These are phyloP conservation scores for Xerocomus spinulosus DNA, from an alignment of 768 basidiomycete species.

Conservation along the genomic window DNA sequence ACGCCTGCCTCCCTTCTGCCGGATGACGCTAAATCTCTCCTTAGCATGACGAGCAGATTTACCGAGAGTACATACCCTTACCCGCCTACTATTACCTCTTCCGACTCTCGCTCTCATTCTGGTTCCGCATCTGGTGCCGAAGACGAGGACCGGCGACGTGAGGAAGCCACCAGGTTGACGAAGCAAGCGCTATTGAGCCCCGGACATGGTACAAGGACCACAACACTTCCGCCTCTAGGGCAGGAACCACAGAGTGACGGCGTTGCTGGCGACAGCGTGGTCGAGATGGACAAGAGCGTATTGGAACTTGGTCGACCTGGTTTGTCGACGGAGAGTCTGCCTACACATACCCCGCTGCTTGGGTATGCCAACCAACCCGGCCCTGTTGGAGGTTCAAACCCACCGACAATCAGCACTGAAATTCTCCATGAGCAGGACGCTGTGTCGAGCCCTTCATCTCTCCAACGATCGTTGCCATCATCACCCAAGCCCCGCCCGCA, in stretches of 20 bases:
- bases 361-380: background rate
- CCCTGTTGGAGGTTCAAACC: background rate
- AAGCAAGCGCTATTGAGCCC: constrained; percentile 22
- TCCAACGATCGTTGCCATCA: constrained; percentile 5
- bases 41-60: constrained; percentile 26
- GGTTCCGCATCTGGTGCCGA: constrained; percentile 17
- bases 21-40: constrained; percentile 26
- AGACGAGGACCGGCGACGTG: constrained; percentile 21
- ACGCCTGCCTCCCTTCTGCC: constrained; percentile 15
- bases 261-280: background rate
- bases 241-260: constrained; percentile 3
- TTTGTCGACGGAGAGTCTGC: constrained; percentile 69
- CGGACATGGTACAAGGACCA: constrained; percentile 20
- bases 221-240: constrained; percentile 32
- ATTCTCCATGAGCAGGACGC: background rate
- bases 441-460: background rate
- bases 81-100: constrained; percentile 17
- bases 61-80: constrained; percentile 28
- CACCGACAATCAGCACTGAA: constrained; percentile 3
- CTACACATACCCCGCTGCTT: constrained; percentile 14
- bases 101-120: constrained; percentile 18
- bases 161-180: constrained; percentile 20
- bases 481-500: constrained; percentile 5
- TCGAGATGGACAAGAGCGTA: constrained; percentile 70
- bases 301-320: constrained; percentile 71